Percentiles rank a stretch among this genome's conserved stretches.
These are phyloP conservation scores for Macaranga tanarius DNA, from an alignment of 441 rosid species.

Conservation along the genomic window DNA sequence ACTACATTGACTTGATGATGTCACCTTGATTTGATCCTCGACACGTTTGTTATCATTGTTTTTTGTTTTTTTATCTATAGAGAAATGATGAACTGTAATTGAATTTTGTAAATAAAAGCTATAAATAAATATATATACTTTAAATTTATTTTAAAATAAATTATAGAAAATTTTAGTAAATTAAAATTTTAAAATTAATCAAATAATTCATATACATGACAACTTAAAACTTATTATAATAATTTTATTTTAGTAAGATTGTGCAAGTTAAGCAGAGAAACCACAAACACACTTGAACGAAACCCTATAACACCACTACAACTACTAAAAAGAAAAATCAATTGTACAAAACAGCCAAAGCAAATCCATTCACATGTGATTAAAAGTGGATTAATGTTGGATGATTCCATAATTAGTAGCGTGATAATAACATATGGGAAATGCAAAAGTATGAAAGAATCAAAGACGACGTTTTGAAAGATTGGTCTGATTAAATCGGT, in stretches of 20 bases:
- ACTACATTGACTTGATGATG: conserved; percentile 16
- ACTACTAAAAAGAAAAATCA: too few species aligned
- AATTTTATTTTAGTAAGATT: too few species aligned
- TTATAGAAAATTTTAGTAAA: too few species aligned
- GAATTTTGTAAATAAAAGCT: conserved; percentile 28
- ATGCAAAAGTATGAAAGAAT: conserved; percentile 27
- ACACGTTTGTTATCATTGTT: too few species aligned
- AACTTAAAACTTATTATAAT: too few species aligned
- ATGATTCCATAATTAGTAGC: conserved; percentile 14
- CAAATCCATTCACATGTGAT: conserved; percentile 37
- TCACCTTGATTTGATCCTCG: conserved; percentile 13
- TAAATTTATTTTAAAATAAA: too few species aligned
- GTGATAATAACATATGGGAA: conserved; percentile 39
- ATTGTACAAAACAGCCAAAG: conserved; percentile 26
- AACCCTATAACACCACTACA: too few species aligned
- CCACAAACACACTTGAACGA: too few species aligned
- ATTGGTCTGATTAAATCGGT: conserved; percentile 22
- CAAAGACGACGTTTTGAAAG: conserved; percentile 29
- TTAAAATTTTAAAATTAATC: too few species aligned
- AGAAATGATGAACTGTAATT: conserved; percentile 15
- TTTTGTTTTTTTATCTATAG: conserved; percentile 13
- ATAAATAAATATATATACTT: too few species aligned
- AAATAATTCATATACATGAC: too few species aligned
- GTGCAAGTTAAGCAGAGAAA: too few species aligned
- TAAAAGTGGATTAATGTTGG: conserved; percentile 34